These are phyloP conservation scores for Cynara cardunculus DNA, from an alignment of 129 eudicot species.

Conservation along the genomic window DNA sequence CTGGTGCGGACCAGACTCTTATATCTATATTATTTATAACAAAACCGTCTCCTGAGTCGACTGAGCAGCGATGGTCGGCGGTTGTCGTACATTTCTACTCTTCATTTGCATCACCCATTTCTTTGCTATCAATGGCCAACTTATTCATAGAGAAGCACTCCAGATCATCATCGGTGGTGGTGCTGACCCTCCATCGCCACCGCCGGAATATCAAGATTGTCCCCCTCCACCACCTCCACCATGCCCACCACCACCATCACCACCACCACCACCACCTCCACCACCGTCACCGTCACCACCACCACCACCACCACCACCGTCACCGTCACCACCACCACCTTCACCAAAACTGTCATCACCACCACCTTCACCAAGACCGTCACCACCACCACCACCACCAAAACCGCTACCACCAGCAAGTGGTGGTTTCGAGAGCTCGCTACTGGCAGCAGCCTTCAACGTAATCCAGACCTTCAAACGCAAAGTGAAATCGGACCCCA, in stretches of 20 bases:
- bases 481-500: slow-evolving; percentile 32
- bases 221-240: slow-evolving; percentile 14
- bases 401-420: not conserved
- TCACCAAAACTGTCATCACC: not conserved
- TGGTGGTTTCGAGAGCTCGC: slow-evolving; percentile 18
- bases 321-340: not conserved
- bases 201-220: not conserved
- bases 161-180: slow-evolving; percentile 37
- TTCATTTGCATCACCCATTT: slow-evolving; percentile 13
- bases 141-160: slow-evolving; percentile 23
- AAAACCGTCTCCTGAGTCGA: not conserved
- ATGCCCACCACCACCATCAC: not conserved
- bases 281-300: not conserved
- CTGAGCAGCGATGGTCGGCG: not conserved
- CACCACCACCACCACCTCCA: not conserved
- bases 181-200: not conserved
- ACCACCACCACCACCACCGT: slow-evolving; percentile 11
- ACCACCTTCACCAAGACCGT: not conserved
- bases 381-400: not conserved
- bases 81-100: not conserved
- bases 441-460: not conserved
- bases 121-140: slow-evolving; percentile 7
- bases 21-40: not conserved
- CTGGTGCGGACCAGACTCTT: not conserved
- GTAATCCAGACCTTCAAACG: slow-evolving; percentile 34